Evolutionary conservation across 139 green algal species (phyloP), one percentile per base, ranked within the genome.

Genomic region (Gonium pectorale): DNA sequence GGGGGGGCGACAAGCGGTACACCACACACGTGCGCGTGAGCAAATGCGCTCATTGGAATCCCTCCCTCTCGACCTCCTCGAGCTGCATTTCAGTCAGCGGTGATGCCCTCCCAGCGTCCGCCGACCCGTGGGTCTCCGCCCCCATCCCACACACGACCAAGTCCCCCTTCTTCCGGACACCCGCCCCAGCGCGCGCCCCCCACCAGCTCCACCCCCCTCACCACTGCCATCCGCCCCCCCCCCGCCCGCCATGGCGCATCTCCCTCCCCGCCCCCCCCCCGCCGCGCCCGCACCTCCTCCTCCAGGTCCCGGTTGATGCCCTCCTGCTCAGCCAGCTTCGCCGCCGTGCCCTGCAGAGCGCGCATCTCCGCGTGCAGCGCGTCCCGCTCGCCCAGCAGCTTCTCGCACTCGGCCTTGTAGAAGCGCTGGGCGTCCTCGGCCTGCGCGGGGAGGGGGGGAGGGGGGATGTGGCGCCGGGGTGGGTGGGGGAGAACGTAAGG

Each of bases 351-450:
- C 2, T 31, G 64, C 31, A 72, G 54, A 7, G 21, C 80, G 37
- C 60, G 44, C 15, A 77, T 56, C 27, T 67, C 51, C 1, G 69
- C 67, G 52, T 80, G 80, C 80, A 80, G 43, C 19, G 5, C 13
- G 27, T 37, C 63, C 0, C 52, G 4, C 62, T 74, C 62, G 43
- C 24, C 59, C 22, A 64, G 59, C 31, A 74, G 62, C 78, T 60
- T 56, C 22, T 79, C 37, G 11, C 80, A 40, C 67, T 70, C 80
- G 37, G 26, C 22, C 75, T 89, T 79, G 75, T 89, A 85, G 41
- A 51, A 89, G 0, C 75, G 35, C 24, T 35, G 29, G 51, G 78
- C 59, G 3, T 80, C 52, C 67, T 71, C 56, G 29, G 81, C 37
- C 84, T 87, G 82, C 2, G 21, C 17, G 27, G 3, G 46, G n/a